A percentile compares a stretch with the other conserved stretches of the same genome.
Evolutionary conservation across 805 yeast species (phyloP).

Genomic region (Candida arabinofermentans): DNA sequence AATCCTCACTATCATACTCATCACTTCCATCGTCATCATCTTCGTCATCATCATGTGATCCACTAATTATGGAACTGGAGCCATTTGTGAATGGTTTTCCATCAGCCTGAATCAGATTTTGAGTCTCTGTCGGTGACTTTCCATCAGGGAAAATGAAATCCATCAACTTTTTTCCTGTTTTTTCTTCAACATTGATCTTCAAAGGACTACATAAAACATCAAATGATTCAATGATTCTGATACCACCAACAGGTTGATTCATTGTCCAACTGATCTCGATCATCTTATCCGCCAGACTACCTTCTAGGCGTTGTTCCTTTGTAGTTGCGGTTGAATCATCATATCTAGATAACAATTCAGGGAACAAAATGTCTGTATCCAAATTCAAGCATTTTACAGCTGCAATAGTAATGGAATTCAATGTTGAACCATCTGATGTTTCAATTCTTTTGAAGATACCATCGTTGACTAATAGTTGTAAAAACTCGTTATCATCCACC

Average conservation of each 20-base stretch:
- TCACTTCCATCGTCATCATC: slow-evolving; percentile 9
- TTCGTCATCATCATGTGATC: slow-evolving; percentile 10
- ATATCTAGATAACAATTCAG: slow-evolving; percentile 64
- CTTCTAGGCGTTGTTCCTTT: slow-evolving; percentile 12
- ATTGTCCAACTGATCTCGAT: slow-evolving; percentile 66
- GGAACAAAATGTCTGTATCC: slow-evolving; percentile 52
- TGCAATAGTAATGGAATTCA: slow-evolving; percentile 54
- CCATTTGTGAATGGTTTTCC: not conserved
- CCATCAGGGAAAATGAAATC: slow-evolving; percentile 63
- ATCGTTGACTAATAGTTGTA: slow-evolving; percentile 64
- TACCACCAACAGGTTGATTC: slow-evolving; percentile 87
- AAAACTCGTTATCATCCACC: slow-evolving; percentile 55
- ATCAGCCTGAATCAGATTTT: not conserved
- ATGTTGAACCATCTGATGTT: slow-evolving; percentile 61
- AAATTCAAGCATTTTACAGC: slow-evolving; percentile 69
- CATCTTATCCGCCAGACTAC: slow-evolving; percentile 22
- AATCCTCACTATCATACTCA: slow-evolving; percentile 11
- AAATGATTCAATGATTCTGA: slow-evolving; percentile 68
- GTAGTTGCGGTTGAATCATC: not conserved
- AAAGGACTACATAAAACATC: slow-evolving; percentile 61
- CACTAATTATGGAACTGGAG: too few species aligned
- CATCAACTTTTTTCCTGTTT: slow-evolving; percentile 58
- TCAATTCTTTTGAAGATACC: slow-evolving; percentile 60
- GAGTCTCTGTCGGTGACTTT: not conserved
- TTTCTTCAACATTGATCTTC: slow-evolving; percentile 68